phyloP scores from a whole-genome alignment of 1,139 yeast species.

The Diutina ranongensis region DNA sequence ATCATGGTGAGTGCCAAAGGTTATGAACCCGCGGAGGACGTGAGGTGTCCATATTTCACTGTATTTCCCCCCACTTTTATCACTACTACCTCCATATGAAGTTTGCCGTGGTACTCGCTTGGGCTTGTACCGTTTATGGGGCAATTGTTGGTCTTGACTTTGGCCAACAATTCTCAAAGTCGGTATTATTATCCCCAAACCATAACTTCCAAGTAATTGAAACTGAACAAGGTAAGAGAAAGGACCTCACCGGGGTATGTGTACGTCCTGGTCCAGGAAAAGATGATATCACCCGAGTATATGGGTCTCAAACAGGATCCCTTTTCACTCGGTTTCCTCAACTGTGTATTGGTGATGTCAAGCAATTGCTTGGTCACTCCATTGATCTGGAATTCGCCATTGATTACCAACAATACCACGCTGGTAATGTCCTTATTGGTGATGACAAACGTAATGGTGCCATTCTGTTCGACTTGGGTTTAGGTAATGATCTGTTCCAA shows the following conservation, averaged over 20 bases:
- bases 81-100: neutral
- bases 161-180: constrained; percentile 83
- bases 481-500: constrained; percentile 27
- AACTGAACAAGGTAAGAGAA: constrained; percentile 85
- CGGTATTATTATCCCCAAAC: constrained; percentile 84
- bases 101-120: neutral
- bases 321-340: constrained; percentile 67
- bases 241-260: constrained; percentile 72
- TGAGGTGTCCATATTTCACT: neutral
- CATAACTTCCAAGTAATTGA: constrained; percentile 78
- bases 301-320: constrained; percentile 68
- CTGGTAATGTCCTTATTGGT: constrained; percentile 43
- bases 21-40: neutral
- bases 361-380: constrained; percentile 59
- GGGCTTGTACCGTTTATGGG: constrained; percentile 14
- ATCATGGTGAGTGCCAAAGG: no score
- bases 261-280: constrained; percentile 31
- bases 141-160: constrained; percentile 83
- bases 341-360: constrained; percentile 54
- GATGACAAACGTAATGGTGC: constrained; percentile 33
- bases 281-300: constrained; percentile 54
- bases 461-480: constrained; percentile 44
- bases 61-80: neutral
- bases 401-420: constrained; percentile 40
- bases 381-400: constrained; percentile 33